Conservation (phyloP, 2,329 filamentous ascomycete species). For the Microcyclospora tardicrescens region DNA sequence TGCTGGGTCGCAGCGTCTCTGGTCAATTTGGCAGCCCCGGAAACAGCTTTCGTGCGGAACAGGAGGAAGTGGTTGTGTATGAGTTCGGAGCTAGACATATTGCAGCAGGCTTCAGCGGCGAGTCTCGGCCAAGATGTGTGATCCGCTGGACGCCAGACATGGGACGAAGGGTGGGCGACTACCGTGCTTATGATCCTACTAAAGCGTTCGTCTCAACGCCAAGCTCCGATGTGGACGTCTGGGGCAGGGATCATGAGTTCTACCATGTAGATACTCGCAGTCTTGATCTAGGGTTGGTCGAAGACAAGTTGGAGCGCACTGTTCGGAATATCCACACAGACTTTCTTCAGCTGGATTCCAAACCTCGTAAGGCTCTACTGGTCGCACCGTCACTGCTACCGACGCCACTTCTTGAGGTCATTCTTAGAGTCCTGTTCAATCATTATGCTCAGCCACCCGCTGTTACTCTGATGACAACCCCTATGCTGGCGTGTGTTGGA, state of each 20-base stretch:
- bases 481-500: constrained; percentile 60
- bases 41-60: constrained; percentile 42
- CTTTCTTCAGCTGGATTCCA: constrained; percentile 58
- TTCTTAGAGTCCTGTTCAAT: constrained; percentile 67
- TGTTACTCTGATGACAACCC: constrained; percentile 66
- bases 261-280: constrained; percentile 65
- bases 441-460: constrained; percentile 68
- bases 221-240: constrained; percentile 38
- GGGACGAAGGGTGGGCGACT: constrained; percentile 68
- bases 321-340: constrained; percentile 72
- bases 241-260: constrained; percentile 56
- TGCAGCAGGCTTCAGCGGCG: constrained; percentile 75
- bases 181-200: constrained; percentile 37
- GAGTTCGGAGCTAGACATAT: constrained; percentile 72
- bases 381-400: constrained; percentile 68
- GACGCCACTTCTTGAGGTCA: constrained; percentile 60
- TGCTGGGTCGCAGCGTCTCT: constrained; percentile 46
- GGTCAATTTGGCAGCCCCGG: constrained; percentile 46
- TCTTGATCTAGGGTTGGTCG: constrained; percentile 64
- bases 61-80: constrained; percentile 75
- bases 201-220: background rate
- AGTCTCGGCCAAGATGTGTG: constrained; percentile 58
- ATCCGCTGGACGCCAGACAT: constrained; percentile 63
- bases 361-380: constrained; percentile 55
- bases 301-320: constrained; percentile 75